Percentiles rank a stretch among this genome's conserved stretches.
Evolutionary conservation across 768 basidiomycete genomes (phyloP).

Genomic region (Leccinum broughii): DNA sequence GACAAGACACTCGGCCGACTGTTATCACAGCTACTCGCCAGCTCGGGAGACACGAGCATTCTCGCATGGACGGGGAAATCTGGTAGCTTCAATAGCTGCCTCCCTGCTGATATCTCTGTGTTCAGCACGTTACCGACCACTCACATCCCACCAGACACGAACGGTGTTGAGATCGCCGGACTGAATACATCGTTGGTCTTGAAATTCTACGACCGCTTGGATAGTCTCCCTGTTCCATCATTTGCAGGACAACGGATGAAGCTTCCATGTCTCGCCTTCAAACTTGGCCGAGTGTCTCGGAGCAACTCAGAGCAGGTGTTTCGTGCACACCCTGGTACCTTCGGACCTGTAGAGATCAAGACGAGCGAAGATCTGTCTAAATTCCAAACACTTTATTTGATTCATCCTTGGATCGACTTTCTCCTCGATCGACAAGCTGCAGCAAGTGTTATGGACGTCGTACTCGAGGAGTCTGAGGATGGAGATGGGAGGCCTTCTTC

Average conservation of each 20-base stretch:
- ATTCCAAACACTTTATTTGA: background rate
- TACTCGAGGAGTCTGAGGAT: background rate
- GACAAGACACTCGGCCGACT: background rate
- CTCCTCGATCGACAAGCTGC: background rate
- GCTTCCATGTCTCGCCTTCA: background rate
- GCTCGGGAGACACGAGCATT: background rate
- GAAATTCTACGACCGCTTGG: background rate
- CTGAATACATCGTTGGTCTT: background rate
- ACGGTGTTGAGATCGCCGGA: background rate
- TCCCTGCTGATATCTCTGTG: background rate
- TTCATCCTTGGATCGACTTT: background rate
- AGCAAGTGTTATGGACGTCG: background rate
- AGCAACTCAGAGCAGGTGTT: background rate
- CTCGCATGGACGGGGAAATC: background rate
- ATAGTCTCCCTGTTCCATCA: background rate
- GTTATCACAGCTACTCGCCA: background rate
- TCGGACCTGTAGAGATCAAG: background rate
- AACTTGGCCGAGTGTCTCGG: background rate
- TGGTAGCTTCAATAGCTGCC: background rate
- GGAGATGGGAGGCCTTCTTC: background rate
- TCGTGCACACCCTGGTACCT: background rate
- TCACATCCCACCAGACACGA: background rate
- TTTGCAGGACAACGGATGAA: background rate
- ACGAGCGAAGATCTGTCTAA: background rate
- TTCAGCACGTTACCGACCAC: background rate